Percentiles rank a stretch among this genome's conserved stretches.
These are phyloP conservation scores for Fusarium coffeatum DNA, from an alignment of 2,329 filamentous ascomycete genomes.

Conservation along the genomic window DNA sequence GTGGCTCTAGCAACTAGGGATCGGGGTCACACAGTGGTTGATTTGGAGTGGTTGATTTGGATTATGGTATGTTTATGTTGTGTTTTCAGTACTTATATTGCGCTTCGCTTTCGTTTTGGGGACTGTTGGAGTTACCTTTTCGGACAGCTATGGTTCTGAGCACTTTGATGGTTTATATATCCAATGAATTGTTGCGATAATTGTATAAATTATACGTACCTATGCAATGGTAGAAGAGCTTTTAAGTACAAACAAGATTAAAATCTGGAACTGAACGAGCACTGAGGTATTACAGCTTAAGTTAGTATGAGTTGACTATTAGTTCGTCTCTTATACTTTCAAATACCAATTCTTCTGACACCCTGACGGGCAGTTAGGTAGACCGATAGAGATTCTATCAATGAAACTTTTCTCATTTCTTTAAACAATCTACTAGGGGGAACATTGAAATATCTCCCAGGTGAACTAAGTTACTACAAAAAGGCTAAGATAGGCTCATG, in stretches of 20 bases:
- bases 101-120: neutral
- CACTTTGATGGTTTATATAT: neutral
- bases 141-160: neutral
- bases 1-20: conserved; percentile 29
- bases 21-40: neutral
- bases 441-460: neutral
- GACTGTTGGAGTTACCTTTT: neutral
- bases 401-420: neutral
- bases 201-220: neutral
- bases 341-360: neutral
- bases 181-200: neutral
- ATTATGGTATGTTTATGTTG: neutral
- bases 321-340: neutral
- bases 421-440: neutral
- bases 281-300: neutral
- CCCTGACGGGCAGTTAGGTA: neutral
- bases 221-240: neutral
- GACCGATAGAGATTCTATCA: neutral
- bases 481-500: neutral
- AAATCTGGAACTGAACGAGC: neutral
- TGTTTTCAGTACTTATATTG: neutral
- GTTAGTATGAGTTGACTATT: neutral
- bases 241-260: neutral
- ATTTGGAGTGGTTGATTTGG: neutral
- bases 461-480: neutral